Percentiles rank a stretch among this genome's conserved stretches.
phyloP scores from a whole-genome alignment of 2,329 filamentous ascomycete genomes.

The Fusarium sp. region DNA sequence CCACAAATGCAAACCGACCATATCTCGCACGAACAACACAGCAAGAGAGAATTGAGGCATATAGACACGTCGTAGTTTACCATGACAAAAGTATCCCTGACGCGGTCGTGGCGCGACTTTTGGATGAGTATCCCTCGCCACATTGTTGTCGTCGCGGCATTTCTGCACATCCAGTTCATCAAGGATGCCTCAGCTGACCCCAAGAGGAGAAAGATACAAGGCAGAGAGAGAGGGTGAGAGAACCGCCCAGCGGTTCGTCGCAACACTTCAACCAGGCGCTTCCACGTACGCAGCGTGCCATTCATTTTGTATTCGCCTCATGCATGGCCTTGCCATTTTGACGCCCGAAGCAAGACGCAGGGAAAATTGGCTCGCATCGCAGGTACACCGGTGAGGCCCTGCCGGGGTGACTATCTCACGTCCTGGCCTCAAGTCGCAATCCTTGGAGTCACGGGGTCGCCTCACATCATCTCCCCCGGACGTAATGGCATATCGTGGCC shows the following conservation, averaged over 20 bases:
- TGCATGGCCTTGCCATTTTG: not conserved
- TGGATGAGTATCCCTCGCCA: conserved; percentile 4
- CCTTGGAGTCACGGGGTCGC: conserved; percentile 31
- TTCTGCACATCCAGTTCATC: conserved; percentile 14
- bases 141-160: conserved; percentile 8
- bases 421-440: conserved; percentile 6
- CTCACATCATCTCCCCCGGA: conserved; percentile 17
- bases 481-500: conserved; percentile 28
- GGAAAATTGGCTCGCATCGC: conserved; percentile 1
- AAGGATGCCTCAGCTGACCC: conserved; percentile 16
- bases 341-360: conserved; percentile 23
- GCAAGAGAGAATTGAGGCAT: conserved; percentile 3
- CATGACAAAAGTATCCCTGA: not conserved
- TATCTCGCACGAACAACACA: conserved; percentile 13
- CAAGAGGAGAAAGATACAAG: not conserved
- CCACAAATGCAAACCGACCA: not conserved
- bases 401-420: conserved; percentile 4
- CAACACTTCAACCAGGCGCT: conserved; percentile 24
- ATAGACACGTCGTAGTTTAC: conserved; percentile 12
- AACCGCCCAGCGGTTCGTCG: not conserved
- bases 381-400: conserved; percentile 34
- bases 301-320: conserved; percentile 16
- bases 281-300: conserved; percentile 27
- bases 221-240: not conserved
- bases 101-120: conserved; percentile 15